Evolutionary conservation across 805 yeast species (phyloP), one percentile per base, ranked within the genome.

Genomic region (Ogataea corticis): DNA sequence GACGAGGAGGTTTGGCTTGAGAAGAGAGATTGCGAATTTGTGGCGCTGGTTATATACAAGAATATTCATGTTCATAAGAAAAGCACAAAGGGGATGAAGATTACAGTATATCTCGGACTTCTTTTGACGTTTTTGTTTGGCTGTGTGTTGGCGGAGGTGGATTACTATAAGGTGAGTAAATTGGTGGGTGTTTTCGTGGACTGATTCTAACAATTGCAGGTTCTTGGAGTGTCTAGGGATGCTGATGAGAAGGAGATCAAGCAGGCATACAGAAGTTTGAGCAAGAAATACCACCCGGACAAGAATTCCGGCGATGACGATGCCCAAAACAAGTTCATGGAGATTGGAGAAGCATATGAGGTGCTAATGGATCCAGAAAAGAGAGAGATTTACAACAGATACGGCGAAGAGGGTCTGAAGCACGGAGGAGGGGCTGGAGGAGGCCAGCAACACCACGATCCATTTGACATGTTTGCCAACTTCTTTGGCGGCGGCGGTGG

Each of bases 311-410:
- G 84, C 6, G 79, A 84, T 56, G 89, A 87, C 7, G 85, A 77
- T 23, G 96, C 97, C 1, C 90, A 87, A 53, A 83, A 85, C 40
- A 83, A 79, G 67, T 94, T 91, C 63, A 83, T 94, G 41, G 96
- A 90, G 66, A 78, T 94, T 23, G 96, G 96, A 13, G 96, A 86
- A 59, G 98, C 98, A 0, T 92, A 92, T 64, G 97, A 90, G 44
- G 86, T 89, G 11, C 73, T 90, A 50, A 76, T 80, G 52, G 88
- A 89, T 61, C 62, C 76, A 4, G 87, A 86, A 45, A 86, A 87
- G 65, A 76, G 85, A 48, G 57, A 71, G 21, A 72, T 80, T 11
- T 91, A 82, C 64, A 96, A 91, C 64, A 71, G 72, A 38, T 86
- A 72, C 58, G 99, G 99, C 25, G 81, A 78, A 48, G 92, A 83